A percentile compares a stretch with the other conserved stretches of the same genome.
Evolutionary conservation across 768 basidiomycete genomes (phyloP).

Genomic region (Artomyces pyxidatus): DNA sequence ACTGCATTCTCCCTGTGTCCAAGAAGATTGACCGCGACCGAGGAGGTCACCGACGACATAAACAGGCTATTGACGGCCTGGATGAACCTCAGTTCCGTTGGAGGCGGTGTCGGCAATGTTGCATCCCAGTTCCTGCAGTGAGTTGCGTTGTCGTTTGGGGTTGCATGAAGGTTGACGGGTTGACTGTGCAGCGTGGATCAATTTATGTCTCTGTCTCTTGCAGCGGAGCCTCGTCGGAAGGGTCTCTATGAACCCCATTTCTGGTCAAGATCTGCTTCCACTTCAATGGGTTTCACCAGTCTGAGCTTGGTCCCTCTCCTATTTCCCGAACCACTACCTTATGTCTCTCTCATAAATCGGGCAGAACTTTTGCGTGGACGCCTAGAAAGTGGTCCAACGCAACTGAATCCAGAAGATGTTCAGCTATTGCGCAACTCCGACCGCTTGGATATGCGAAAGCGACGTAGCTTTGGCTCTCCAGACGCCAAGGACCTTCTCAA

Average conservation of each 20-base stretch:
- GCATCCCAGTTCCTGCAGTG: slow-evolving; percentile 60
- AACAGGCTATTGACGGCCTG: slow-evolving; percentile 48
- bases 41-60: slow-evolving; percentile 27
- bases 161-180: too few species aligned
- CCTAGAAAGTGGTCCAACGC: slow-evolving; percentile 50
- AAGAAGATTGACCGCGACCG: slow-evolving; percentile 6
- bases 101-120: slow-evolving; percentile 30
- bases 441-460: slow-evolving; percentile 25
- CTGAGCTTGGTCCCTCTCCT: slow-evolving; percentile 53
- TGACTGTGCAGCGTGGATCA: slow-evolving; percentile 49
- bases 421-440: slow-evolving; percentile 51
- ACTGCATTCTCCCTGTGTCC: slow-evolving; percentile 14
- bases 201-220: slow-evolving; percentile 70
- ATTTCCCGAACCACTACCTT: slow-evolving; percentile 69
- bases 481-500: neutral
- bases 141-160: slow-evolving; percentile 22
- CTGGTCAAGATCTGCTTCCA: slow-evolving; percentile 47
- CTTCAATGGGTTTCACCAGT: slow-evolving; percentile 18
- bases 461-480: slow-evolving; percentile 26
- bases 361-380: slow-evolving; percentile 55
- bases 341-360: slow-evolving; percentile 61
- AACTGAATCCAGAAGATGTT: slow-evolving; percentile 44
- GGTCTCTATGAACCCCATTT: slow-evolving; percentile 73
- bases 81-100: slow-evolving; percentile 36
- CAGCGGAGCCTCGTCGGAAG: slow-evolving; percentile 66